Evolutionary conservation across 1,139 yeast species (phyloP).

Genomic region (Taphrina pruni): DNA sequence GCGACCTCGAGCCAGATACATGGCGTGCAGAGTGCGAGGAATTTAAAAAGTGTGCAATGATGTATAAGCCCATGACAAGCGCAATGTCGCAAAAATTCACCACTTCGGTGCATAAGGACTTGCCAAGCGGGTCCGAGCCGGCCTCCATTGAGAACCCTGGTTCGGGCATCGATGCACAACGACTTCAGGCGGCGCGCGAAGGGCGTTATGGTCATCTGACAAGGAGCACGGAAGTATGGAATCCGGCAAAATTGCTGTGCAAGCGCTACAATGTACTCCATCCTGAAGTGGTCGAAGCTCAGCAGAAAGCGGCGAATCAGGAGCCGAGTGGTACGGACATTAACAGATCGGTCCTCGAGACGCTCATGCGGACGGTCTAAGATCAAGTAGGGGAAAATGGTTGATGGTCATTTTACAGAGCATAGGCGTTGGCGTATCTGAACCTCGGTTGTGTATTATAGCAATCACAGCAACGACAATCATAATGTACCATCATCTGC

Average conservation of each 20-base stretch:
- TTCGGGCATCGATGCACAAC: constrained; percentile 3
- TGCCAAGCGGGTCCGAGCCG: neutral
- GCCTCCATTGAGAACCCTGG: neutral
- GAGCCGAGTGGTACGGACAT: constrained; percentile 16
- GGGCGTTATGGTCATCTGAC: constrained; percentile 49
- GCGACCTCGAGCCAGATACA: constrained; percentile 40
- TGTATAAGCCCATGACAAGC: constrained; percentile 49
- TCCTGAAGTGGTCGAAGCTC: constrained; percentile 4
- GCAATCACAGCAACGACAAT: too few species aligned
- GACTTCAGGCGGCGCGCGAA: constrained; percentile 47
- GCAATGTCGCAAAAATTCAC: constrained; percentile 49
- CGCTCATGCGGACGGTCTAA: constrained; percentile 14
- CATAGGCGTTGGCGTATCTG: neutral
- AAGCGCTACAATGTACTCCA: constrained; percentile 48
- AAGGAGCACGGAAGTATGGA: constrained; percentile 46
- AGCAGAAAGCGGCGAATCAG: neutral
- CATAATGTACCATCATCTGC: too few species aligned
- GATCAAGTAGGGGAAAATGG: neutral
- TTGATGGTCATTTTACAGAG: neutral
- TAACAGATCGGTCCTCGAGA: constrained; percentile 8
- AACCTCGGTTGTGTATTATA: neutral
- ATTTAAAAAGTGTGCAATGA: constrained; percentile 49
- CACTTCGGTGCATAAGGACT: constrained; percentile 25
- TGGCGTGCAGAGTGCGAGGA: constrained; percentile 48
- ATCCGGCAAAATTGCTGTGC: constrained; percentile 49